phyloP scores from a whole-genome alignment of 495 filamentous ascomycete species.

The Daldinia bambusicola region DNA sequence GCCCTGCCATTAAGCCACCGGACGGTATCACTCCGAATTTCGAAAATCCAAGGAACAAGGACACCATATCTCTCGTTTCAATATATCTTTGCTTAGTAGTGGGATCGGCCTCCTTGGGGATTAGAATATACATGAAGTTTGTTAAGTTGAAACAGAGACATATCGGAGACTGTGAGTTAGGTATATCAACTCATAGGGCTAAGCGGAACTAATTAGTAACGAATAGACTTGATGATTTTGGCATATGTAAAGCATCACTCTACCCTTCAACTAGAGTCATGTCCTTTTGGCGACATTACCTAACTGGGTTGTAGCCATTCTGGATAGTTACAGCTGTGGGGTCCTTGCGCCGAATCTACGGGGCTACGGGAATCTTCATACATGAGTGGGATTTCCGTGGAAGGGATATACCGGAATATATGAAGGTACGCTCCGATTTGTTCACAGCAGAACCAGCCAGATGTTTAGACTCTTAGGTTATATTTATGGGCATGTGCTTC shows the following conservation, averaged over 20 bases:
- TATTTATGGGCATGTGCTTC: too few species aligned
- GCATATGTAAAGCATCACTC: too few species aligned
- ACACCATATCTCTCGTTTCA: background rate
- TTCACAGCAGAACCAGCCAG: background rate
- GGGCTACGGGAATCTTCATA: too few species aligned
- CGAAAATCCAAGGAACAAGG: background rate
- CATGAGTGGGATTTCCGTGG: too few species aligned
- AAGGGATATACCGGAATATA: background rate
- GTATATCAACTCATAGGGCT: background rate
- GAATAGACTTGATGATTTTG: background rate
- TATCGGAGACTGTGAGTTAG: slow-evolving; percentile 1
- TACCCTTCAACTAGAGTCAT: too few species aligned
- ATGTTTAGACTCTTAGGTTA: too few species aligned
- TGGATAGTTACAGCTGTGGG: too few species aligned
- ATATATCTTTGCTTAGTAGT: background rate
- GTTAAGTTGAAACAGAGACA: background rate
- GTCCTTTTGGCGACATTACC: too few species aligned
- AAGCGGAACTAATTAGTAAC: background rate
- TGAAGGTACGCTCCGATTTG: background rate
- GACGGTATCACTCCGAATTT: background rate
- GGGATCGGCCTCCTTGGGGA: background rate
- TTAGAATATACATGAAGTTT: background rate
- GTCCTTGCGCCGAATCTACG: too few species aligned
- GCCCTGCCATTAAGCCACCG: background rate
- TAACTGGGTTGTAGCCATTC: too few species aligned